A percentile compares a stretch with the other conserved stretches of the same genome.
phyloP scores from a whole-genome alignment of 2,329 filamentous ascomycete species.

The Thermothelomyces thermophilus region DNA sequence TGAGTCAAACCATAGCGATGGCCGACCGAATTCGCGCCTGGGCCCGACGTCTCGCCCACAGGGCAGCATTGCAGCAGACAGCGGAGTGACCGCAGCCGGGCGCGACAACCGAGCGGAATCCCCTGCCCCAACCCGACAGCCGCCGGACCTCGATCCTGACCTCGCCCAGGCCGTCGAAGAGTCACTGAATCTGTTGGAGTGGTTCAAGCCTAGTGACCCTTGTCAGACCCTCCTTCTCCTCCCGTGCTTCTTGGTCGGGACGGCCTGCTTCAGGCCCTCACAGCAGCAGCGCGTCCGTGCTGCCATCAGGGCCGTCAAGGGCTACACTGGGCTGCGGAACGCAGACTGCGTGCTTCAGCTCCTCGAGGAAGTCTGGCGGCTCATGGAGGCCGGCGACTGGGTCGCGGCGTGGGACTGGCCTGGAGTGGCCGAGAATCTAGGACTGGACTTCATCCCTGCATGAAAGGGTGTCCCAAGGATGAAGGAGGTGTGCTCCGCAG shows the following conservation, averaged over 20 bases:
- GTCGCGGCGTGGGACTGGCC: constrained; percentile 59
- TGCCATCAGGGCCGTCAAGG: constrained; percentile 45
- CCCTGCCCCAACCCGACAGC: constrained; percentile 42
- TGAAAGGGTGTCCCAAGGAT: constrained; percentile 17
- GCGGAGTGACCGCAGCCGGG: constrained; percentile 5
- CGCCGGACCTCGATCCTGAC: constrained; percentile 43
- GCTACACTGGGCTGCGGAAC: constrained; percentile 55
- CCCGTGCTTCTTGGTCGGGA: constrained; percentile 55
- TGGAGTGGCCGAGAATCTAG: constrained; percentile 45
- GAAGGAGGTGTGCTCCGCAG: no score
- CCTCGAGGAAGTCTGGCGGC: constrained; percentile 52
- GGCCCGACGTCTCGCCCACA: constrained; percentile 19
- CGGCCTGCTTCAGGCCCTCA: constrained; percentile 47
- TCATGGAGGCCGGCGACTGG: constrained; percentile 55
- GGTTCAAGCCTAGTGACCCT: constrained; percentile 51
- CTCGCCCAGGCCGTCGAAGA: constrained; percentile 52
- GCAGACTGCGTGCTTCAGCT: constrained; percentile 48
- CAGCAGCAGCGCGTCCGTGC: constrained; percentile 48
- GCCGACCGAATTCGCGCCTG: constrained; percentile 20
- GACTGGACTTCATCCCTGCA: constrained; percentile 50
- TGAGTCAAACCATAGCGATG: background rate
- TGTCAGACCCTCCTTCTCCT: constrained; percentile 54
- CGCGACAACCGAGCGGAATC: constrained; percentile 32
- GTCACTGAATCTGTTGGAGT: constrained; percentile 47
- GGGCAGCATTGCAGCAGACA: background rate